A percentile compares a stretch with the other conserved stretches of the same genome.
Evolutionary conservation across 352 stramenopile species (phyloP).

Genomic region (Phytopythium oedochilum): DNA sequence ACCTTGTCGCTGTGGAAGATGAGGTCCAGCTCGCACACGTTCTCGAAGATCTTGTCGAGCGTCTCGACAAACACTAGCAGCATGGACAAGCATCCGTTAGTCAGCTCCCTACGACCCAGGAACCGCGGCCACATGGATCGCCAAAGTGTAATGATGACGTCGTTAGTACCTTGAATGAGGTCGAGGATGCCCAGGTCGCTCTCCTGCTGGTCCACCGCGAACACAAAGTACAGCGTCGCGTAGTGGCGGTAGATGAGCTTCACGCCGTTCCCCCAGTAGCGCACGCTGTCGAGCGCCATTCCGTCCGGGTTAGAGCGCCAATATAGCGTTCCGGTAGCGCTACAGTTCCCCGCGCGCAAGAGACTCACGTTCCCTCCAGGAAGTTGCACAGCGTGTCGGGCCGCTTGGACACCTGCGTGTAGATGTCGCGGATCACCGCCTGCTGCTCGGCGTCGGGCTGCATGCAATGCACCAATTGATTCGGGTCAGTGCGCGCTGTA

Average conservation of each 20-base stretch:
- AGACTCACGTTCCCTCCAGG: slow-evolving; percentile 93
- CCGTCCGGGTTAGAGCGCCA: not conserved
- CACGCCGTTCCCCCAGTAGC: slow-evolving; percentile 95
- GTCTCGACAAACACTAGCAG: slow-evolving; percentile 92
- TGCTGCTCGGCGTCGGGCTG: slow-evolving; percentile 96
- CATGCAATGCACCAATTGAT: not conserved
- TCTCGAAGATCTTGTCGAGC: slow-evolving; percentile 99
- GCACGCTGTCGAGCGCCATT: slow-evolving; percentile 35
- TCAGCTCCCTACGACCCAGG: no score
- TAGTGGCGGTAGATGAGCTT: slow-evolving; percentile 99
- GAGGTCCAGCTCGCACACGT: slow-evolving; percentile 99
- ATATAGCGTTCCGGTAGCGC: no score
- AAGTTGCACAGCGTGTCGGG: slow-evolving; percentile 99
- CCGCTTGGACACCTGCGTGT: slow-evolving; percentile 97
- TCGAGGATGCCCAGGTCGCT: slow-evolving; percentile 99
- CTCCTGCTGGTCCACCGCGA: slow-evolving; percentile 98
- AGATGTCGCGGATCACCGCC: slow-evolving; percentile 97
- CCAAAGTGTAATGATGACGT: no score
- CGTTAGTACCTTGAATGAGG: slow-evolving; percentile 92
- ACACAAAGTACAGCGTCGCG: slow-evolving; percentile 99
- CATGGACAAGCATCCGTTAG: no score
- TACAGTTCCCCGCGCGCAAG: no score
- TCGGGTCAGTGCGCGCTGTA: not conserved
- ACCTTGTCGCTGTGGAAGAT: slow-evolving; percentile 99
- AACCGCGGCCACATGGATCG: no score